These are phyloP conservation scores for Aspergillus pseudotamarii DNA, from an alignment of 2,329 filamentous ascomycete genomes.

Conservation along the genomic window DNA sequence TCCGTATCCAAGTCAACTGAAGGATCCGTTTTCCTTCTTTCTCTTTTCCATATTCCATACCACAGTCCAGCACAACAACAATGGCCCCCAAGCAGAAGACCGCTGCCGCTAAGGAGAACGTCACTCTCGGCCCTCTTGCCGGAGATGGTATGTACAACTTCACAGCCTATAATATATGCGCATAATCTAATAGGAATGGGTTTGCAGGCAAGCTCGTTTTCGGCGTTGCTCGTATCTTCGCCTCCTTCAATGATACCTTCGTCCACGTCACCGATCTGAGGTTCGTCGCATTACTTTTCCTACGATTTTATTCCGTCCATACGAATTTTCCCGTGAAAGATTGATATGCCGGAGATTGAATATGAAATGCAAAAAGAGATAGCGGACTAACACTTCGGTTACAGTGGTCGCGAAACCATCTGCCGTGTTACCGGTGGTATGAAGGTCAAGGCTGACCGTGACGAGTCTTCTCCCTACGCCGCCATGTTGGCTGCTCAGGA, in stretches of 20 bases:
- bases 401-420: constrained; percentile 99
- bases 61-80: constrained; percentile 53
- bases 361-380: not conserved
- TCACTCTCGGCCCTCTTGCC: constrained; percentile 95
- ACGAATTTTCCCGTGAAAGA: not conserved
- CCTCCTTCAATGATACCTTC: constrained; percentile 90
- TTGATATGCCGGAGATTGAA: constrained; percentile 13
- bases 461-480: constrained; percentile 99
- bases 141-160: constrained; percentile 73
- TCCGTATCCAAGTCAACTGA: constrained; percentile 24
- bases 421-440: constrained; percentile 99
- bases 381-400: constrained; percentile 12
- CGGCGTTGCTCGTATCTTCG: constrained; percentile 97
- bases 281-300: constrained; percentile 54
- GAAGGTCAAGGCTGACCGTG: constrained; percentile 99
- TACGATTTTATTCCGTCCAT: not conserved
- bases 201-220: constrained; percentile 88
- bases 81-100: constrained; percentile 91
- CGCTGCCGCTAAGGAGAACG: constrained; percentile 87
- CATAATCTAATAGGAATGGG: constrained; percentile 12
- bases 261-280: constrained; percentile 99
- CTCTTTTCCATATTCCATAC: constrained; percentile 45
- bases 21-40: constrained; percentile 27
- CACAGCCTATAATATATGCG: not conserved
- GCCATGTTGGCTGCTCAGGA: constrained; percentile 99